phyloP scores from a whole-genome alignment of 2,329 filamentous ascomycete species.

The Chaetomium sp. region DNA sequence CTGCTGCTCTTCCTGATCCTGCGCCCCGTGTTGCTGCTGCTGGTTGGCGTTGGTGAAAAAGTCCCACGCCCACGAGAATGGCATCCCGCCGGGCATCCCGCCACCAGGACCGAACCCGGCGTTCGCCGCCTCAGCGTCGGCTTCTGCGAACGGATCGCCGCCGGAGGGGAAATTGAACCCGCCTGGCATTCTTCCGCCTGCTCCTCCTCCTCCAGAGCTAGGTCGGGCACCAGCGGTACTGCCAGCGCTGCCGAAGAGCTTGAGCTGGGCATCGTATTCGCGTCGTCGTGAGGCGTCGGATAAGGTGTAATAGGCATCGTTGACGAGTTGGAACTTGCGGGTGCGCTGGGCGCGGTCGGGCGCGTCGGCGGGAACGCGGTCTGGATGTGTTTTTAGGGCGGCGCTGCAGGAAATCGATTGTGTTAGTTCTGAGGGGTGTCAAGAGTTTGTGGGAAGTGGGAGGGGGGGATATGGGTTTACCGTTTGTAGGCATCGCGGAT shows the following conservation, averaged over 20 bases:
- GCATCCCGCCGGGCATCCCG: slow-evolving; percentile 29
- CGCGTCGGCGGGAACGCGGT: slow-evolving; percentile 77
- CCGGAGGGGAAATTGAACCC: slow-evolving; percentile 27
- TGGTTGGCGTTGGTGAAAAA: slow-evolving; percentile 40
- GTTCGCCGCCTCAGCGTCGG: slow-evolving; percentile 34
- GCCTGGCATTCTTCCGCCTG: slow-evolving; percentile 28
- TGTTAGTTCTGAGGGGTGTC: background rate
- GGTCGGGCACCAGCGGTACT: background rate
- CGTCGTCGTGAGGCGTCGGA: slow-evolving; percentile 69
- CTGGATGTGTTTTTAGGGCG: slow-evolving; percentile 87
- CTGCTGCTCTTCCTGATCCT: slow-evolving; percentile 22
- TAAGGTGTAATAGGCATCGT: slow-evolving; percentile 49
- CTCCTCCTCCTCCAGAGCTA: background rate
- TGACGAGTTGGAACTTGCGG: slow-evolving; percentile 45
- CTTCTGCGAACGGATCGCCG: slow-evolving; percentile 39
- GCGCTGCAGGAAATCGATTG: slow-evolving; percentile 45
- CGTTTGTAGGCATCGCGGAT: slow-evolving; percentile 94
- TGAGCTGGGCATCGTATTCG: slow-evolving; percentile 75
- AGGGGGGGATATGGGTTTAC: slow-evolving; percentile 34
- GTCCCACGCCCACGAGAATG: slow-evolving; percentile 74
- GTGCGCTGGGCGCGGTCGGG: slow-evolving; percentile 78
- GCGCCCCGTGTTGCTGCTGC: slow-evolving; percentile 17
- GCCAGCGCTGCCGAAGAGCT: slow-evolving; percentile 36
- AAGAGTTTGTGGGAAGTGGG: slow-evolving; percentile 14
- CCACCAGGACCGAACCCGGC: slow-evolving; percentile 34